phyloP scores from a whole-genome alignment of 2,329 filamentous ascomycete genomes.

The Exophiala bonariae region DNA sequence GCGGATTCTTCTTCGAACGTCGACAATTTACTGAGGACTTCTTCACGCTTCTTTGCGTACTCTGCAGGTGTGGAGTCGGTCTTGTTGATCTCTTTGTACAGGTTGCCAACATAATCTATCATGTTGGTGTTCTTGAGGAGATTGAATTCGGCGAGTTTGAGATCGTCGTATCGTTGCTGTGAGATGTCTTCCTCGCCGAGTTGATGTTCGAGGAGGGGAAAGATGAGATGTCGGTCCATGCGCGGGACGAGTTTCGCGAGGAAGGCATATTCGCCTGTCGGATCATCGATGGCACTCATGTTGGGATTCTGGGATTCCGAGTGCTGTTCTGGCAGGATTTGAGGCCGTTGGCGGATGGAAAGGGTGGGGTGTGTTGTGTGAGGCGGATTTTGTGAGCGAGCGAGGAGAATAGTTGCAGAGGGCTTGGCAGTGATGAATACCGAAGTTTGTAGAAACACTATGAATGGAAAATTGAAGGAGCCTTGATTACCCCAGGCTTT shows the following conservation, averaged over 20 bases:
- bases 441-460: too few relatives aligned
- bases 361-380: too few relatives aligned
- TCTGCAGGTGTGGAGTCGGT: constrained; percentile 76
- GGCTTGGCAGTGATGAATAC: too few relatives aligned
- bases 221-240: constrained; percentile 94
- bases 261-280: constrained; percentile 71
- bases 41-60: constrained; percentile 84
- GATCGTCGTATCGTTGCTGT: constrained; percentile 61
- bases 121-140: constrained; percentile 97
- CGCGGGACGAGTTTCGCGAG: constrained; percentile 86
- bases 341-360: too few relatives aligned
- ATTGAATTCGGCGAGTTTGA: constrained; percentile 85
- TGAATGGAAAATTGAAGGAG: too few relatives aligned
- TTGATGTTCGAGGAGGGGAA: constrained; percentile 91
- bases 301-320: background rate
- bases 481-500: too few relatives aligned
- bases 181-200: constrained; percentile 78
- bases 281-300: constrained; percentile 39
- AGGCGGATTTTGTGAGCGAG: too few relatives aligned
- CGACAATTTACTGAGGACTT: constrained; percentile 79
- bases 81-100: constrained; percentile 86
- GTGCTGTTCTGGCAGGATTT: too few relatives aligned
- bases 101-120: constrained; percentile 92
- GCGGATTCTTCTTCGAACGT: constrained; percentile 82
- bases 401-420: too few relatives aligned